Conservation (phyloP, 768 basidiomycete genomes). For the Suillus tomentosus region DNA sequence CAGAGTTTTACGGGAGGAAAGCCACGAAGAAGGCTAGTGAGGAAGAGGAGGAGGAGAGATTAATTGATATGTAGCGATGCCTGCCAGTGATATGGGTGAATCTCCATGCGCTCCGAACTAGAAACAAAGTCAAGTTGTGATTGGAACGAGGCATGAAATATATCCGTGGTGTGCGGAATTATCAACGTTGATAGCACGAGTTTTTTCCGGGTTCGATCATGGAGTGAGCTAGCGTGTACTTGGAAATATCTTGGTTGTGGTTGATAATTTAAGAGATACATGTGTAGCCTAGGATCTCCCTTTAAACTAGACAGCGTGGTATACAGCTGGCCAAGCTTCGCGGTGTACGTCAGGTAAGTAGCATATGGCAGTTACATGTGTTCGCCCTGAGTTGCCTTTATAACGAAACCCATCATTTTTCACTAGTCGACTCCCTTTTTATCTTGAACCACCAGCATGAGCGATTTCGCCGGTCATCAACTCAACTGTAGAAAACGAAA, state of each 20-base stretch:
- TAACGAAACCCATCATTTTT: conserved; percentile 27
- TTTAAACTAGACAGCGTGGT: not conserved
- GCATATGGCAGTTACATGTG: conserved; percentile 23
- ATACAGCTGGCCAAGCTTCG: not conserved
- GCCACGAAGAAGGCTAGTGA: conserved; percentile 60
- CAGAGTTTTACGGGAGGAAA: conserved; percentile 91
- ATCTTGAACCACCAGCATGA: conserved; percentile 41
- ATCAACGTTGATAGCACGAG: conserved; percentile 10
- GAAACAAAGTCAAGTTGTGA: too few relatives aligned
- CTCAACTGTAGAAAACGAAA: conserved; percentile 68
- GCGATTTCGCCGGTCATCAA: conserved; percentile 58
- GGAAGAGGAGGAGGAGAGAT: conserved; percentile 50
- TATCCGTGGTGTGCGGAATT: conserved; percentile 17
- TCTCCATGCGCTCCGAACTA: too few relatives aligned
- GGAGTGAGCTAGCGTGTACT: not conserved
- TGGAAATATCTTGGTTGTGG: not conserved
- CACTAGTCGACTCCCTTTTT: conserved; percentile 14
- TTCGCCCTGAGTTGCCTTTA: conserved; percentile 35
- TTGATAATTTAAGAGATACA: not conserved
- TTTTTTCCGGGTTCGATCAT: conserved; percentile 5
- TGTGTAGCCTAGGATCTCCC: not conserved
- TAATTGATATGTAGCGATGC: conserved; percentile 59
- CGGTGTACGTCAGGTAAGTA: conserved; percentile 19
- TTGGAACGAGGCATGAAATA: conserved; percentile 16
- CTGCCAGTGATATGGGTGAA: too few relatives aligned